These are phyloP conservation scores for Trifolium pratense DNA, from an alignment of 306 rosid genomes.

Conservation along the genomic window DNA sequence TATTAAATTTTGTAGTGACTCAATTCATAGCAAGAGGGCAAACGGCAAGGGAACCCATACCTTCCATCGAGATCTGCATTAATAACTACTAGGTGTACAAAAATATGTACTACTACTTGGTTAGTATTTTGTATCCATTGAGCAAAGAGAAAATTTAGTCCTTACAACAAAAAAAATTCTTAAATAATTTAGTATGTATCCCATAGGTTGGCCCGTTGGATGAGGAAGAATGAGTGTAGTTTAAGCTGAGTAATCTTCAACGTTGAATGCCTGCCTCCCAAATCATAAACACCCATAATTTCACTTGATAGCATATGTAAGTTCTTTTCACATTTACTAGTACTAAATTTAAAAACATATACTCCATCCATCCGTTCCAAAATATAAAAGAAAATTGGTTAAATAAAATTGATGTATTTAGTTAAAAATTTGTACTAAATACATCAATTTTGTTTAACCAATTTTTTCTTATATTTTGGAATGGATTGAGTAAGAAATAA, in stretches of 20 bases:
- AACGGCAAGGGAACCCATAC: neutral
- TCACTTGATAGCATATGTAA: neutral
- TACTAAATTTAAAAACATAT: neutral
- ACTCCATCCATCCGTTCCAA: too few relatives aligned
- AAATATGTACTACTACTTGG: too few relatives aligned
- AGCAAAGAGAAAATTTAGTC: too few relatives aligned
- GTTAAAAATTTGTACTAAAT: too few relatives aligned
- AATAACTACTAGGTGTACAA: too few relatives aligned
- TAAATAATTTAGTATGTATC: neutral
- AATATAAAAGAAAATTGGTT: too few relatives aligned
- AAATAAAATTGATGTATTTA: too few relatives aligned
- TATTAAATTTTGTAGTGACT: neutral
- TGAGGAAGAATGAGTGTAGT: conserved; percentile 45
- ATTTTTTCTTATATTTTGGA: too few relatives aligned
- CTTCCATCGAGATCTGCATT: neutral
- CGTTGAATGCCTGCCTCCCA: conserved; percentile 48
- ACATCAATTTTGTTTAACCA: too few relatives aligned
- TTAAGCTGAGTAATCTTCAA: conserved; percentile 38
- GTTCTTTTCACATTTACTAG: neutral
- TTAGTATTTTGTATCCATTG: too few relatives aligned
- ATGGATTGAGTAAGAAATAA: too few relatives aligned
- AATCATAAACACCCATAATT: conserved; percentile 43
- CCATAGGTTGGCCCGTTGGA: conserved; percentile 23
- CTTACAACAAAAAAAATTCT: neutral
- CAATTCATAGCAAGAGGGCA: neutral